phyloP scores from a whole-genome alignment of 495 filamentous ascomycete species.

The Aspergillus asperescens region DNA sequence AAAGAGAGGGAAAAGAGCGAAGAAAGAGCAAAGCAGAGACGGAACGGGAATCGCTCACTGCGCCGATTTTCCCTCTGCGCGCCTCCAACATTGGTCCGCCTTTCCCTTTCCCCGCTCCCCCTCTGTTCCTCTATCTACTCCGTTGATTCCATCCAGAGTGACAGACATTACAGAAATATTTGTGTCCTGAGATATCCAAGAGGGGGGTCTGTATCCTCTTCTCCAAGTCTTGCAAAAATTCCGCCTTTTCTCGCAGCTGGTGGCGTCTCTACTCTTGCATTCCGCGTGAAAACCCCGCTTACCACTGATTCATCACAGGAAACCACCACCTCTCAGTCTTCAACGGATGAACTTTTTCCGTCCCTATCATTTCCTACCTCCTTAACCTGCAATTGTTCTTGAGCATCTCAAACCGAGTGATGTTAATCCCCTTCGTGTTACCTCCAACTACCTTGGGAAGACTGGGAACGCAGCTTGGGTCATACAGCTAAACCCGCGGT shows the following conservation, averaged over 20 bases:
- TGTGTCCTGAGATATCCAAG: no score
- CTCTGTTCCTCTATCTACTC: conserved; percentile 3
- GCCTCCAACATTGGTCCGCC: conserved; percentile 9
- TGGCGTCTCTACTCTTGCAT: conserved; percentile 8
- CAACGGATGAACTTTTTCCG: neutral
- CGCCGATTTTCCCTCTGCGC: conserved; percentile 9
- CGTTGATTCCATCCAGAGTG: neutral
- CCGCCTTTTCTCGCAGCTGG: neutral
- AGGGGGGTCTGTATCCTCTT: no score
- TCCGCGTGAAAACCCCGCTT: conserved; percentile 14
- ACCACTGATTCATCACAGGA: conserved; percentile 5
- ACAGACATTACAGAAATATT: no score
- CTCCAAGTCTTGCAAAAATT: neutral
- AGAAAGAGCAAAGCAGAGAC: conserved; percentile 27
- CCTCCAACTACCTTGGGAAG: neutral
- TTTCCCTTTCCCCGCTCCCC: conserved; percentile 17
- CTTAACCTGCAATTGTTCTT: neutral
- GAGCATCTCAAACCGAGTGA: neutral
- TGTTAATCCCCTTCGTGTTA: neutral
- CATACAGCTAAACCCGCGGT: neutral
- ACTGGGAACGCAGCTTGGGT: neutral
- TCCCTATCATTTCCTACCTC: neutral
- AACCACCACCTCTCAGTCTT: neutral
- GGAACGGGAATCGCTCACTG: conserved; percentile 29
- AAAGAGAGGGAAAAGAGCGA: conserved; percentile 26